Base-by-base conservation (phyloP, 148 eudicot genomes). In the Selenicereus undatus region DNA sequence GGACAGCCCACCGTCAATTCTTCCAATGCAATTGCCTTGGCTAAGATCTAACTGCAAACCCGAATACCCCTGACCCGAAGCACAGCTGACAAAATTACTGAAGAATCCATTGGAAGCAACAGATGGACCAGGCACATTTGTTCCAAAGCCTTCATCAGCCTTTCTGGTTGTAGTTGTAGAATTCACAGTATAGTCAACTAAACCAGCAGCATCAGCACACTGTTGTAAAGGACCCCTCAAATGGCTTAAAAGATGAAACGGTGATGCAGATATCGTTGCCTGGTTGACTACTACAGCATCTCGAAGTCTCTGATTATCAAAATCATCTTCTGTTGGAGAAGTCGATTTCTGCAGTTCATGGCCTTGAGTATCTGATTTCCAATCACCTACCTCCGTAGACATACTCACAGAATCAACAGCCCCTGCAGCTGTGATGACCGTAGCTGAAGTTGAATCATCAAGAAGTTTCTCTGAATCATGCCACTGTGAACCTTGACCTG, bases 241-340 rank as follows among this genome's bases (percentile, higher is more conserved):
- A 73, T 85, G 71, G 68, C 83, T 74, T 45, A 88, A 84, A 3
- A 42, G 78, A 89, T 88, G 87, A 74, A 83, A 83, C 8, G 90
- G 86, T 72, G 94, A 54, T 64, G 80, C 80, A 22, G 86, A 69
- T 72, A 81, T 54, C 74, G 86, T 79, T 45, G 88, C 65, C 78
- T 78, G 82, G 83, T 76, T 84, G 69, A 79, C 83, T 42, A 89
- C 81, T 82, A 90, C 88, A 65, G 93, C 93, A 88, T 89, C 98
- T 70, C 78, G 82, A 26, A 74, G 86, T 79, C 92, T 88, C 80
- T 92, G 93, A 75, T 48, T 84, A 83, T 88, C 87, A 76, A 94
- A 89, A 81, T 89, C 91, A 71, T 90, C 89, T 83, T 86, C 90
- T 70, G 79, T 79, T 79, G 82, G 89, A 78, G 81, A 84, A 62